Base-by-base conservation (phyloP, 768 basidiomycete genomes). In the Tulasnella calospora region DNA sequence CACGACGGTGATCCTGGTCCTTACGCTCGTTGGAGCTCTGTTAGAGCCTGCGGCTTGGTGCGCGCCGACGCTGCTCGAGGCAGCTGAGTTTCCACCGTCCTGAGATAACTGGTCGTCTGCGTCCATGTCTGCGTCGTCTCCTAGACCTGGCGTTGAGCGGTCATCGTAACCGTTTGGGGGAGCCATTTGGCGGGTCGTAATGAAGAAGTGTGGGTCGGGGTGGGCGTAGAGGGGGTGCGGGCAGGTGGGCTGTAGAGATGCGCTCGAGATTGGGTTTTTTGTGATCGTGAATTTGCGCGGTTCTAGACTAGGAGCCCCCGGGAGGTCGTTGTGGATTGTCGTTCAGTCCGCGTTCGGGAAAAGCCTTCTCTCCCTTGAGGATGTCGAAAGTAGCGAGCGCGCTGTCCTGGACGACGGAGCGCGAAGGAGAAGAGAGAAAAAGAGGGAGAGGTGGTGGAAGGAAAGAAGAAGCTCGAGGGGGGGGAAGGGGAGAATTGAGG, bases 1-100 rank as follows among this genome's bases (percentile, higher is more conserved):
- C 8, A 93, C 92, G 44, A 93, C 92, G 67, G 92, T 93, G 80
- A 93, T 90, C 72, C 92, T 88, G 1, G 92, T 92, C 75, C 92
- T 90, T 61, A 92, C 77, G 38, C 51, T 74, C 44, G 73, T 74
- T n/a, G 73, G 33, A 33, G 40, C 61, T 67, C 61, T 67, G 19
- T 46, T 72, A 6, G 71, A 30, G 38, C 38, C 38, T 1, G 38
- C 23, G 1, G 33, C 15, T 7, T 36, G 27, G 15, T 67, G 61
- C 13, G 10, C 7, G 4, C 61, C 61, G 33, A 38, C 71, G 35
- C 33, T 35, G 71, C 30, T 72, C 6, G 71, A 23, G 13, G 71
- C 38, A 36, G 38, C 38, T 38, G 71, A 72, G 36, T 2, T n/a
- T 38, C 36, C 71, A 72, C 71, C 61, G 61, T 67, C 61, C 61